Percentiles rank a stretch among this genome's conserved stretches.
phyloP scores from a whole-genome alignment of 108 stramenopile species.

The Pseudonitzschia multistriata region DNA sequence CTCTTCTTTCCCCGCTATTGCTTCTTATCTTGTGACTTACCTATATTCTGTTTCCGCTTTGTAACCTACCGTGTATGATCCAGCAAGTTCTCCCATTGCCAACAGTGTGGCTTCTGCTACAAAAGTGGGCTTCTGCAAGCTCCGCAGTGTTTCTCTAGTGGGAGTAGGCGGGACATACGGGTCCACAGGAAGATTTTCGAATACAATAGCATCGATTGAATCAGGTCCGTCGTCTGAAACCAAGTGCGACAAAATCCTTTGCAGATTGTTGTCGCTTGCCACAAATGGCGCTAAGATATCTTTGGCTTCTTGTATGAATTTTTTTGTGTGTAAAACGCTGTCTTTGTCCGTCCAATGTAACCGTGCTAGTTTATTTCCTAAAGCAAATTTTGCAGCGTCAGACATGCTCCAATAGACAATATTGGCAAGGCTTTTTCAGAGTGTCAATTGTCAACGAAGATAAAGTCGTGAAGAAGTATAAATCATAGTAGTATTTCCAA shows the following conservation, averaged over 20 bases:
- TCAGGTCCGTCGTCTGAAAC: background rate
- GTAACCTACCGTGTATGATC: slow-evolving; percentile 13
- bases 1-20: background rate
- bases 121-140: slow-evolving; percentile 13
- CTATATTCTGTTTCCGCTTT: slow-evolving; percentile 19
- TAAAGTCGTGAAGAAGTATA: too few species aligned
- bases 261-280: background rate
- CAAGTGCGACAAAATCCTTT: background rate
- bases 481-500: background rate
- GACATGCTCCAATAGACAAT: slow-evolving; percentile 1
- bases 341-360: background rate
- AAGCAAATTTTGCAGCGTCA: background rate
- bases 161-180: slow-evolving; percentile 22
- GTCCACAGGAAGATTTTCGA: slow-evolving; percentile 23
- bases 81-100: slow-evolving; percentile 20
- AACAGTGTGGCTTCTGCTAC: slow-evolving; percentile 21
- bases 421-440: slow-evolving; percentile 13
- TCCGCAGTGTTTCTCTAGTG: slow-evolving; percentile 8
- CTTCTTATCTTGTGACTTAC: background rate
- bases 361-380: background rate
- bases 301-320: slow-evolving; percentile 7
- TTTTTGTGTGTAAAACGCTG: background rate
- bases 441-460: background rate
- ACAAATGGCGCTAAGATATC: background rate
- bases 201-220: slow-evolving; percentile 11